Evolutionary conservation across 1,139 yeast species (phyloP).

Genomic region (Pichia sp.): DNA sequence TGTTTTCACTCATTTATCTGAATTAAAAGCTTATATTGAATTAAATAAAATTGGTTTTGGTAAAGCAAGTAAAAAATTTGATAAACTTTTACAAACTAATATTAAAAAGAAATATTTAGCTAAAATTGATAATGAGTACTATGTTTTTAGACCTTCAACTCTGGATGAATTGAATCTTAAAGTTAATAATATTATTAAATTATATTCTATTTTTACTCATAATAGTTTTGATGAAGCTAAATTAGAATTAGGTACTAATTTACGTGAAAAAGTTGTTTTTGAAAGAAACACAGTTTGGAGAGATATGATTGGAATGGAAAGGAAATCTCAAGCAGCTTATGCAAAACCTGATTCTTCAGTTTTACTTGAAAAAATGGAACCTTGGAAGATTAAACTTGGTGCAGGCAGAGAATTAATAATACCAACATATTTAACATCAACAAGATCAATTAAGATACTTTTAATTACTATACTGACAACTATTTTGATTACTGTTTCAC

Average conservation of each 20-base stretch:
- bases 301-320: constrained; percentile 86
- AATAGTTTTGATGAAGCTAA: constrained; percentile 49
- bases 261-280: constrained; percentile 93
- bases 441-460: constrained; percentile 35
- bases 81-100: constrained; percentile 64
- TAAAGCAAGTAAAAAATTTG: constrained; percentile 85
- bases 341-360: constrained; percentile 25
- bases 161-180: constrained; percentile 40
- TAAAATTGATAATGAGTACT: constrained; percentile 30
- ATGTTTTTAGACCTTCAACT: constrained; percentile 45
- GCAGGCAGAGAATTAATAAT: constrained; percentile 22
- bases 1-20: constrained; percentile 71
- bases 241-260: constrained; percentile 63
- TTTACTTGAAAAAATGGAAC: constrained; percentile 13
- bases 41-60: constrained; percentile 83
- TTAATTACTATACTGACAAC: constrained; percentile 39
- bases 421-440: constrained; percentile 20
- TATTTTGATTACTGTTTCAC: constrained; percentile 46
- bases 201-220: constrained; percentile 41
- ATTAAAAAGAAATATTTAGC: constrained; percentile 48
- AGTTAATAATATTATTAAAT: constrained; percentile 41
- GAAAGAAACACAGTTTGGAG: constrained; percentile 97
- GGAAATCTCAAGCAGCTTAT: constrained; percentile 54
- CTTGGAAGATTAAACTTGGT: constrained; percentile 21
- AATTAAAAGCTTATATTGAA: constrained; percentile 74